A percentile compares a stretch with the other conserved stretches of the same genome.
phyloP scores from a whole-genome alignment of 495 filamentous ascomycete species.

The Cercophora sp. region DNA sequence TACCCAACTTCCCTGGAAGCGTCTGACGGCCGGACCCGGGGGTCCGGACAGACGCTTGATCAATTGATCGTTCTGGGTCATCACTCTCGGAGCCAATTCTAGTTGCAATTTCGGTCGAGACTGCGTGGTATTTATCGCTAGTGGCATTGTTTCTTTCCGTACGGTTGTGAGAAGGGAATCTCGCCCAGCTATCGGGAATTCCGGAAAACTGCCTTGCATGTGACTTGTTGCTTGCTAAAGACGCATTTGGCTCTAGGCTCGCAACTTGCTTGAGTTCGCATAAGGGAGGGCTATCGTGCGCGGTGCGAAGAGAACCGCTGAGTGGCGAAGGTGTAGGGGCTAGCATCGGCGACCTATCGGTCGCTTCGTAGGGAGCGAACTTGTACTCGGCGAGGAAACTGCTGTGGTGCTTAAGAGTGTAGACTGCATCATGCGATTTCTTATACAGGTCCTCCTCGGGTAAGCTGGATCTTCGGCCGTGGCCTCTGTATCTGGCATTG shows the following conservation, averaged over 20 bases:
- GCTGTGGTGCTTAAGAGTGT: not conserved
- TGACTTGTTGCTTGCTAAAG: too few relatives aligned
- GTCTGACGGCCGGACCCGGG: too few relatives aligned
- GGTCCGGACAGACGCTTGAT: too few relatives aligned
- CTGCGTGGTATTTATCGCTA: slow-evolving; percentile 12
- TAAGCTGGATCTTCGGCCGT: slow-evolving; percentile 11
- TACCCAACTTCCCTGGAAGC: slow-evolving; percentile 30
- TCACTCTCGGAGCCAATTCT: too few relatives aligned
- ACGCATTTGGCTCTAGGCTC: too few relatives aligned
- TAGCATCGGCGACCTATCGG: too few relatives aligned
- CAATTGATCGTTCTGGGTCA: slow-evolving; percentile 5
- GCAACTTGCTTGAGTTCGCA: not conserved
- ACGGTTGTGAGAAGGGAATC: slow-evolving; percentile 36
- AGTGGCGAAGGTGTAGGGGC: too few relatives aligned
- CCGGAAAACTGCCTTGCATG: too few relatives aligned
- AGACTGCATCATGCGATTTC: not conserved
- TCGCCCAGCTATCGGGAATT: slow-evolving; percentile 31
- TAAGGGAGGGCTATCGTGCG: not conserved
- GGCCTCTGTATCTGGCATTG: slow-evolving; percentile 8
- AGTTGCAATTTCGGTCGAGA: slow-evolving; percentile 21
- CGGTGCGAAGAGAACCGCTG: too few relatives aligned
- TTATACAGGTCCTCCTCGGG: not conserved
- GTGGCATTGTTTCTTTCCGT: slow-evolving; percentile 21
- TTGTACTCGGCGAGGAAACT: slow-evolving; percentile 1
- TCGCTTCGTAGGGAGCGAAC: too few relatives aligned